phyloP scores from a whole-genome alignment of 2,329 filamentous ascomycete species.

The Hymenoscyphus fructigenus region DNA sequence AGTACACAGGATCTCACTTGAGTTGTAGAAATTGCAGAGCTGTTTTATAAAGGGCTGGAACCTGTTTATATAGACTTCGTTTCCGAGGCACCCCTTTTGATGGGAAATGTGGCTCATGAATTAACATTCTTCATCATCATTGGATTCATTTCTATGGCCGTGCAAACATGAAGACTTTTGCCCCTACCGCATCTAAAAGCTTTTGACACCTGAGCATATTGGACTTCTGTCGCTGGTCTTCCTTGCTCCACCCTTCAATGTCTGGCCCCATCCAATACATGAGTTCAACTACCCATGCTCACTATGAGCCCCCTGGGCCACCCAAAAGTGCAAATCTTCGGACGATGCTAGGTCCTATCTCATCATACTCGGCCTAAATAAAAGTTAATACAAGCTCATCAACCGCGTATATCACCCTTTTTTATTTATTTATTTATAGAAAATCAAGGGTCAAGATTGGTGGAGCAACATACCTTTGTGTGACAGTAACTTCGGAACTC shows the following conservation, averaged over 20 bases:
- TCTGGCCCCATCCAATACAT: background rate
- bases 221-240: slow-evolving; percentile 3
- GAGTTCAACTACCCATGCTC: slow-evolving; percentile 37
- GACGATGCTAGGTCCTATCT: slow-evolving; percentile 60
- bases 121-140: slow-evolving; percentile 9
- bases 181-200: slow-evolving; percentile 12
- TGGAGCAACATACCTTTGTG: slow-evolving; percentile 59
- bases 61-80: too few species aligned
- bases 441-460: background rate
- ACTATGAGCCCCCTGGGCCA: slow-evolving; percentile 73
- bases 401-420: background rate
- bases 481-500: slow-evolving; percentile 99
- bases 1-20: too few species aligned
- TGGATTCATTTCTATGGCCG: slow-evolving; percentile 14
- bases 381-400: slow-evolving; percentile 12
- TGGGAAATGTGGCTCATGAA: background rate
- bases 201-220: background rate
- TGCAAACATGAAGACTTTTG: slow-evolving; percentile 17
- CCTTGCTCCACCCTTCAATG: background rate
- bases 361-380: slow-evolving; percentile 25
- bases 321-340: slow-evolving; percentile 91
- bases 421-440: too few species aligned
- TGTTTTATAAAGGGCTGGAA: too few species aligned
- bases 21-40: too few species aligned
- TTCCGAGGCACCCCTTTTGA: too few species aligned